Percentiles rank a stretch among this genome's conserved stretches.
These are phyloP conservation scores for Clonostachys byssicola DNA, from an alignment of 2,329 filamentous ascomycete species.

Conservation along the genomic window DNA sequence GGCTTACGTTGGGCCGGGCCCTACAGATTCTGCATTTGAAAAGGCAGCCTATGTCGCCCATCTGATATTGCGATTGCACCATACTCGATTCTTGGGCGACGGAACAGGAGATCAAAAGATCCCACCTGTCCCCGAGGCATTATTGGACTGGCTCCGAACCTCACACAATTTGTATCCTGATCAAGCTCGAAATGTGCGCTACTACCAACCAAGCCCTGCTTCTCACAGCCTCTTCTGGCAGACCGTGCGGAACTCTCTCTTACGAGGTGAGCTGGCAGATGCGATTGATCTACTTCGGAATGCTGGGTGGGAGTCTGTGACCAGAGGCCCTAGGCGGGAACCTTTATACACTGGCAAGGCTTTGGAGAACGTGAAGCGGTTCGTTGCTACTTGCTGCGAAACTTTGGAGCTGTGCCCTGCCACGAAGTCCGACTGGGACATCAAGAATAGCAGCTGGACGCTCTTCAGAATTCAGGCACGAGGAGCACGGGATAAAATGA, in stretches of 20 bases:
- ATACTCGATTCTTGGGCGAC: slow-evolving; percentile 43
- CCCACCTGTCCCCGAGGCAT: slow-evolving; percentile 65
- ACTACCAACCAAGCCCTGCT: slow-evolving; percentile 67
- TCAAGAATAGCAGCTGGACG: slow-evolving; percentile 76
- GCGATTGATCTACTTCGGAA: slow-evolving; percentile 65
- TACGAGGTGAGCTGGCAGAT: slow-evolving; percentile 69
- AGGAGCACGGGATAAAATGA: slow-evolving; percentile 47
- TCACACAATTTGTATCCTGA: slow-evolving; percentile 70
- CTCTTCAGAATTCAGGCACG: slow-evolving; percentile 76
- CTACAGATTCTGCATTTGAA: slow-evolving; percentile 57
- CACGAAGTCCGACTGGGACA: slow-evolving; percentile 71
- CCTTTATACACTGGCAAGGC: slow-evolving; percentile 70
- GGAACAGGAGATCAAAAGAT: slow-evolving; percentile 28
- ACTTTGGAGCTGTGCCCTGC: slow-evolving; percentile 73
- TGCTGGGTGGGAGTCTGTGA: slow-evolving; percentile 76
- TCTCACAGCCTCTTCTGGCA: slow-evolving; percentile 82
- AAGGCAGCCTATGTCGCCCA: slow-evolving; percentile 79
- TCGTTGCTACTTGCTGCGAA: slow-evolving; percentile 62
- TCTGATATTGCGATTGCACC: slow-evolving; percentile 74
- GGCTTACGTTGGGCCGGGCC: slow-evolving; percentile 61
- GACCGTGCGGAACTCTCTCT: slow-evolving; percentile 65
- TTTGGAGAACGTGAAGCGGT: slow-evolving; percentile 73
- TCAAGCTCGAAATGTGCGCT: slow-evolving; percentile 62
- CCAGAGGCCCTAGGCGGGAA: slow-evolving; percentile 60
- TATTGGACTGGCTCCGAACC: slow-evolving; percentile 74